Conservation (phyloP, 768 basidiomycete genomes). For the Hypholoma sublateritium region DNA sequence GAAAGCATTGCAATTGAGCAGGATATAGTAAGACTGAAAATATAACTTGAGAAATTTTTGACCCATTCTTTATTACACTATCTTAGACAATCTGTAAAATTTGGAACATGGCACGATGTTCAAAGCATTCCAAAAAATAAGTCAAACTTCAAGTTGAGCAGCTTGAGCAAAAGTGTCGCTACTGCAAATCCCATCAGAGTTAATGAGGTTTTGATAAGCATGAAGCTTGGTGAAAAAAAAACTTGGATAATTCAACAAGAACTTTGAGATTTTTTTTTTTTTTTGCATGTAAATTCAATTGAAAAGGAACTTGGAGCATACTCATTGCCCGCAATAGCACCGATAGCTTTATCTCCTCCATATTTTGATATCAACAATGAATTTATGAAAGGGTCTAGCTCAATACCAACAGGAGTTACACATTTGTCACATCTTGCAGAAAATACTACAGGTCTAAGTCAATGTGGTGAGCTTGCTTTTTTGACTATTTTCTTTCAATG, state of each 20-base stretch:
- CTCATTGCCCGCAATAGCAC: background rate
- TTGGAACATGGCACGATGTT: background rate
- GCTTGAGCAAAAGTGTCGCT: constrained; percentile 1
- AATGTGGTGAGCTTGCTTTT: too few species aligned
- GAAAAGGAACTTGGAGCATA: too few species aligned
- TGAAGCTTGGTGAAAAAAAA: constrained; percentile 8
- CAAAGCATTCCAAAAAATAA: background rate
- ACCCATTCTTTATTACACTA: too few species aligned
- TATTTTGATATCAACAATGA: background rate
- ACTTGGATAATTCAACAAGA: background rate
- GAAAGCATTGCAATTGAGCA: too few species aligned
- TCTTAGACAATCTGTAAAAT: too few species aligned
- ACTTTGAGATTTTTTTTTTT: background rate
- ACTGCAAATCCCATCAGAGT: constrained; percentile 12
- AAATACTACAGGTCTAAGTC: too few species aligned
- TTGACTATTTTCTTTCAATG: too few species aligned
- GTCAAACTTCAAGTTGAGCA: background rate
- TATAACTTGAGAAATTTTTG: background rate
- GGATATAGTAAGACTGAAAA: too few species aligned
- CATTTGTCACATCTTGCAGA: too few species aligned
- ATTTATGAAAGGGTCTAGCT: background rate
- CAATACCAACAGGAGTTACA: background rate
- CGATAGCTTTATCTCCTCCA: background rate
- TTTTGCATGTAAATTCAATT: too few species aligned
- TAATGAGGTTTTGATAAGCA: constrained; percentile 11